phyloP scores from a whole-genome alignment of 1,284 basidiomycete species.

The Mycena sp. region DNA sequence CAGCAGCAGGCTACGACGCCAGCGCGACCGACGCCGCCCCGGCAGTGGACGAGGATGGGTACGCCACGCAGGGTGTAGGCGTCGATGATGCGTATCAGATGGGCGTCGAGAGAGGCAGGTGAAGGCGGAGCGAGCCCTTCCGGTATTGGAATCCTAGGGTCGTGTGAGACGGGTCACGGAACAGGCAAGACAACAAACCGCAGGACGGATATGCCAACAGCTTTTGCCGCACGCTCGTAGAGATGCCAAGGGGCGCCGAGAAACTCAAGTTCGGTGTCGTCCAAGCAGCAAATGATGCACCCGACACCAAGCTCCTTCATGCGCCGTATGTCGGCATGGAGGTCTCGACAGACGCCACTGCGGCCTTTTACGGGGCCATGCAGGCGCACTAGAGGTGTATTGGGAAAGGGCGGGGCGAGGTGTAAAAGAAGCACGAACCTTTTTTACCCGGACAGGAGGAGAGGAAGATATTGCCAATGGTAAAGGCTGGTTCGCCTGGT shows the following conservation, averaged over 20 bases:
- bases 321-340: slow-evolving; percentile 80
- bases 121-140: slow-evolving; percentile 89
- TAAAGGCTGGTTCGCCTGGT: slow-evolving; percentile 32
- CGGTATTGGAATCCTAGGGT: slow-evolving; percentile 74
- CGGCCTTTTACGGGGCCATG: slow-evolving; percentile 85
- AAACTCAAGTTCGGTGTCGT: slow-evolving; percentile 86
- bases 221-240: slow-evolving; percentile 72
- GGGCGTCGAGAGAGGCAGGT: slow-evolving; percentile 69
- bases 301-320: slow-evolving; percentile 82
- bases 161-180: no score
- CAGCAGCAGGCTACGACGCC: slow-evolving; percentile 94
- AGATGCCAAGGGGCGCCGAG: slow-evolving; percentile 87
- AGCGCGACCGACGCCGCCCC: slow-evolving; percentile 95
- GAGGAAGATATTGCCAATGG: slow-evolving; percentile 88
- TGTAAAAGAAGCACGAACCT: slow-evolving; percentile 49
- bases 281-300: slow-evolving; percentile 89
- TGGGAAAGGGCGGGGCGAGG: slow-evolving; percentile 1
- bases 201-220: slow-evolving; percentile 81
- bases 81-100: slow-evolving; percentile 77
- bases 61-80: slow-evolving; percentile 81
- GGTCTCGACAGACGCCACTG: slow-evolving; percentile 85
- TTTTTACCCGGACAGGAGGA: slow-evolving; percentile 98
- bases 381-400: slow-evolving; percentile 71
- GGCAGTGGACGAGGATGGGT: slow-evolving; percentile 89
- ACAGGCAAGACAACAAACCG: slow-evolving; percentile 34